Evolutionary conservation across 176 grass and related monocot species (phyloP).

Genomic region (Echinochloa phyllopogon): DNA sequence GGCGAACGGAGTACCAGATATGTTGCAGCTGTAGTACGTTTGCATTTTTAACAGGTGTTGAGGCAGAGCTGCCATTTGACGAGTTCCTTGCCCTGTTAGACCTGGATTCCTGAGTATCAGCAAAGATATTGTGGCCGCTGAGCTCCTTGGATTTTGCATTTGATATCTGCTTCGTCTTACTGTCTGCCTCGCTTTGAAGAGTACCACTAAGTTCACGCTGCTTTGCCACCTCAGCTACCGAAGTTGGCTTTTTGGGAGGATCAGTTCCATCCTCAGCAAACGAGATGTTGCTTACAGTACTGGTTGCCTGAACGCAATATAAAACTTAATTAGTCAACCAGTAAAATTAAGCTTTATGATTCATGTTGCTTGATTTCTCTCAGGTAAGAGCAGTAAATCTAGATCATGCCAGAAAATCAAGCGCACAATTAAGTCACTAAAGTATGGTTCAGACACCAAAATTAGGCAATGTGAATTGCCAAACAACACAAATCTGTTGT

Average conservation of each 20-base stretch:
- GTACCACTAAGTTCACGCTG: constrained; percentile 87
- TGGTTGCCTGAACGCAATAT: constrained; percentile 58
- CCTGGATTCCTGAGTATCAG: constrained; percentile 61
- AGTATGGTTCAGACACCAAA: not conserved
- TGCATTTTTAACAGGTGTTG: constrained; percentile 53
- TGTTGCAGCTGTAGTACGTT: constrained; percentile 22
- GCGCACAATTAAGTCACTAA: not conserved
- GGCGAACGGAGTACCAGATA: not conserved
- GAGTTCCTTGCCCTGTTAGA: constrained; percentile 46
- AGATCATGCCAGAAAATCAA: not conserved
- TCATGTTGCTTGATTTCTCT: not conserved
- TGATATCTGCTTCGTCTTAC: constrained; percentile 61
- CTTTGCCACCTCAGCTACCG: constrained; percentile 86
- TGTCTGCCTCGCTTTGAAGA: constrained; percentile 55
- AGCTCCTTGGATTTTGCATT: constrained; percentile 93
- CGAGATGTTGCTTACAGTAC: constrained; percentile 85
- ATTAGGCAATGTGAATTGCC: not conserved
- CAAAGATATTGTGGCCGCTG: constrained; percentile 80
- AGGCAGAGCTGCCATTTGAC: constrained; percentile 44
- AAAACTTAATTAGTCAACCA: not conserved
- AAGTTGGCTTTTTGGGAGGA: constrained; percentile 83
- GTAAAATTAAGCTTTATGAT: not conserved
- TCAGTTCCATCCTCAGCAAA: constrained; percentile 73
- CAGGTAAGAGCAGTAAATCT: not conserved
- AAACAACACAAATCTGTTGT: not conserved